phyloP scores from a whole-genome alignment of 2,329 filamentous ascomycete genomes.

The Sporothrix pallida region DNA sequence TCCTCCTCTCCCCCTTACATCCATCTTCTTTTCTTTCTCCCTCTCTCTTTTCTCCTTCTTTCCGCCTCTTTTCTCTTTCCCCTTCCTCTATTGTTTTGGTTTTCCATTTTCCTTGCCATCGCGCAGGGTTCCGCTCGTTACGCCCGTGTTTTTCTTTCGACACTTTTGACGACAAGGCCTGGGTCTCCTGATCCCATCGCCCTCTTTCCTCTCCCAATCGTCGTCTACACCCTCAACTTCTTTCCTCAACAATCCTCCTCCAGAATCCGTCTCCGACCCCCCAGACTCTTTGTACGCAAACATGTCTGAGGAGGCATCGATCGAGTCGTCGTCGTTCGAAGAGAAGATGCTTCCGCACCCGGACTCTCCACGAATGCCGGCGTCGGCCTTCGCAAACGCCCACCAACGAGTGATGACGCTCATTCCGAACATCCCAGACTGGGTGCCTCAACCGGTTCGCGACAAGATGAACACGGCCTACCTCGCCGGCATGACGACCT shows the following conservation, averaged over 20 bases:
- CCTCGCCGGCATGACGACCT: neutral
- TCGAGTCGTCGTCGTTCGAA: slow-evolving; percentile 35
- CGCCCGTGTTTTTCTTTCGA: slow-evolving; percentile 11
- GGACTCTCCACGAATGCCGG: slow-evolving; percentile 31
- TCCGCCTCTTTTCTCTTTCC: neutral
- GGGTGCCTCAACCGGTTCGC: slow-evolving; percentile 22
- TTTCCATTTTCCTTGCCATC: neutral
- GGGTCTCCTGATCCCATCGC: slow-evolving; percentile 11
- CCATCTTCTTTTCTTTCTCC: slow-evolving; percentile 22
- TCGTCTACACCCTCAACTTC: neutral
- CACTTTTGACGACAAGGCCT: neutral
- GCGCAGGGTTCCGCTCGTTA: slow-evolving; percentile 22
- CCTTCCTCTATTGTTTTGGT: neutral
- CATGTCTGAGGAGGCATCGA: slow-evolving; percentile 36
- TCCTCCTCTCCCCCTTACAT: slow-evolving; percentile 18
- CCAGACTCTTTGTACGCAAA: neutral
- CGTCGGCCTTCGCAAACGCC: slow-evolving; percentile 31
- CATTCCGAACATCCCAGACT: slow-evolving; percentile 25
- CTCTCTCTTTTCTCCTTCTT: slow-evolving; percentile 1
- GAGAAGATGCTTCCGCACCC: slow-evolving; percentile 34
- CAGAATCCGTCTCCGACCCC: neutral
- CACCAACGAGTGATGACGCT: slow-evolving; percentile 21
- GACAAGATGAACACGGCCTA: slow-evolving; percentile 26
- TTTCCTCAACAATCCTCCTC: too few species aligned
- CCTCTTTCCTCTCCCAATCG: neutral